Percentiles rank a stretch among this genome's conserved stretches.
phyloP scores from a whole-genome alignment of 495 filamentous ascomycete species.

The Penicillium samsonianum region DNA sequence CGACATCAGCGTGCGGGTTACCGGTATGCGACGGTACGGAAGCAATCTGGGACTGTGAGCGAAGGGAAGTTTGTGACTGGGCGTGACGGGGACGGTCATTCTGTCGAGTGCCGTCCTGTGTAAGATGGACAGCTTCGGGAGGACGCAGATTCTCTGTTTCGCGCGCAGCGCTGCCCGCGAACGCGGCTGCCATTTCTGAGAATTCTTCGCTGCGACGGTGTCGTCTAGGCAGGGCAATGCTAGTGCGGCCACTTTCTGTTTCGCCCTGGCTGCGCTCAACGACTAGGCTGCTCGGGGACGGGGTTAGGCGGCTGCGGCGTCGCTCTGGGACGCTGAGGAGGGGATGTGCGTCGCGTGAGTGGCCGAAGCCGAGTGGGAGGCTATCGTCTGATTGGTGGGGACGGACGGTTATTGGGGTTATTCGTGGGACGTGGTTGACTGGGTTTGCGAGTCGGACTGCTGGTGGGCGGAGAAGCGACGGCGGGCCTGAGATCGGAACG shows the following conservation, averaged over 20 bases:
- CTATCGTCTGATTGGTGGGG: constrained; percentile 42
- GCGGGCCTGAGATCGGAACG: constrained; percentile 29
- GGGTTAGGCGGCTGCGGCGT: constrained; percentile 55
- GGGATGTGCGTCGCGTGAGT: constrained; percentile 60
- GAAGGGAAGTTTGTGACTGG: constrained; percentile 43
- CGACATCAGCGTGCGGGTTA: constrained; percentile 46
- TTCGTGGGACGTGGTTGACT: constrained; percentile 52
- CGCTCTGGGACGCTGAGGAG: constrained; percentile 70
- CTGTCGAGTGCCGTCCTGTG: constrained; percentile 28
- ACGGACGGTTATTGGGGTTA: constrained; percentile 41
- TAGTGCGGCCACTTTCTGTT: constrained; percentile 60
- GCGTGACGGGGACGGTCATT: constrained; percentile 39
- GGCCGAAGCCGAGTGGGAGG: constrained; percentile 31
- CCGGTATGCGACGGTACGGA: constrained; percentile 44
- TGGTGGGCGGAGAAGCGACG: constrained; percentile 38
- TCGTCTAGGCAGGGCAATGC: constrained; percentile 67
- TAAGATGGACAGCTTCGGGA: constrained; percentile 36
- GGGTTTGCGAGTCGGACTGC: constrained; percentile 49
- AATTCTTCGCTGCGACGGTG: constrained; percentile 42
- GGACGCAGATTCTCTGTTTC: constrained; percentile 35
- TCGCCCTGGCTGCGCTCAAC: constrained; percentile 62
- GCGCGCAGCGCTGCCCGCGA: constrained; percentile 35
- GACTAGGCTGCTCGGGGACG: constrained; percentile 60
- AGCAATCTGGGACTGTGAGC: constrained; percentile 45
- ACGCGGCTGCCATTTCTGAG: constrained; percentile 49